These are phyloP conservation scores for Oryza rufipogon DNA, from an alignment of 176 grass and related monocot genomes.

Conservation along the genomic window DNA sequence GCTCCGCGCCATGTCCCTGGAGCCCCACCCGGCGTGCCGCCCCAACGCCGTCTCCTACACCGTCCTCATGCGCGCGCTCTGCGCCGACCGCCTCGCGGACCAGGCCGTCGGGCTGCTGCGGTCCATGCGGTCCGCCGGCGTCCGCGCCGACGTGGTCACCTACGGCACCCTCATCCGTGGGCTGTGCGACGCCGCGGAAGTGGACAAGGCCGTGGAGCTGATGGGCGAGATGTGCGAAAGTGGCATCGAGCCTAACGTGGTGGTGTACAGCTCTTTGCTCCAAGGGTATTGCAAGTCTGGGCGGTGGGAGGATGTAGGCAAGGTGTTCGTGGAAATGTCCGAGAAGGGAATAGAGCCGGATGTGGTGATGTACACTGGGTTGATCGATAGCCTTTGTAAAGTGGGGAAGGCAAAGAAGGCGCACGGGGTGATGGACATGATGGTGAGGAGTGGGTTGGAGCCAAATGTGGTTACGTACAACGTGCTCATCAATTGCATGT, in stretches of 20 bases:
- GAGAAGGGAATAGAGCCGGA: conserved; percentile 36
- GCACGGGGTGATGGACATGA: conserved; percentile 44
- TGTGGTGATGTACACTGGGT: conserved; percentile 53
- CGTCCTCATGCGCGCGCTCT: conserved; percentile 52
- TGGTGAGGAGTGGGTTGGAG: conserved; percentile 56
- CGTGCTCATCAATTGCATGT: conserved; percentile 60
- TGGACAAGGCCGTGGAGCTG: conserved; percentile 39
- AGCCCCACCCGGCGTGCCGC: conserved; percentile 10
- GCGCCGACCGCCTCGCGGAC: conserved; percentile 31
- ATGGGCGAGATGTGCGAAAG: conserved; percentile 47
- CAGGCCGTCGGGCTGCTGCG: conserved; percentile 48
- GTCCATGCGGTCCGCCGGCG: conserved; percentile 40
- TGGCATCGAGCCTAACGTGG: conserved; percentile 41
- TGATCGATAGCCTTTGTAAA: conserved; percentile 72
- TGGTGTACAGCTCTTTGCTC: conserved; percentile 52
- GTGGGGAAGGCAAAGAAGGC: conserved; percentile 54
- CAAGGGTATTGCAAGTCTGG: conserved; percentile 63
- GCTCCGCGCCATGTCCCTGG: conserved; percentile 50
- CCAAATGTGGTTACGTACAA: conserved; percentile 63
- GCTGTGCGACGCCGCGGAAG: conserved; percentile 45
- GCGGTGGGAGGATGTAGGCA: conserved; percentile 52
- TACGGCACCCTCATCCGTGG: conserved; percentile 50
- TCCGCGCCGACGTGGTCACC: conserved; percentile 49
- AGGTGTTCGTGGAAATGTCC: conserved; percentile 66
- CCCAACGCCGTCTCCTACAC: conserved; percentile 49